These are phyloP conservation scores for Alternaria ventricosa DNA, from an alignment of 2,329 filamentous ascomycete genomes.

Conservation along the genomic window DNA sequence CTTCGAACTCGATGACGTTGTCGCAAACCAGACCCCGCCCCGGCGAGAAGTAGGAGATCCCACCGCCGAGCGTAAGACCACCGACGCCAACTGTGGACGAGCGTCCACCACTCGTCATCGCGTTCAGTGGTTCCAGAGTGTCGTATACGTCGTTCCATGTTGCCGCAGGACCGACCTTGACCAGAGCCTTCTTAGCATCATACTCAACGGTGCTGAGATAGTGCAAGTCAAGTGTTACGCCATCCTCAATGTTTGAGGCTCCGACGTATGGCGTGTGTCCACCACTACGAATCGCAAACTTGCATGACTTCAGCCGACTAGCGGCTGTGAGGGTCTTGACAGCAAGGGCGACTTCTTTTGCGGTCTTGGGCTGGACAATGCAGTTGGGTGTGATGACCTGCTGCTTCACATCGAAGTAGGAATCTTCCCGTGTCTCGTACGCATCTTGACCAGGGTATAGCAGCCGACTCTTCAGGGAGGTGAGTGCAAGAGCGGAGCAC, in stretches of 20 bases:
- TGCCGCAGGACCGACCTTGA: constrained; percentile 32
- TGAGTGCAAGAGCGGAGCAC: constrained; percentile 15
- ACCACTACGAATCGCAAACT: constrained; percentile 33
- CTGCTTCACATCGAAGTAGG: constrained; percentile 32
- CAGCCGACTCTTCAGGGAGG: constrained; percentile 12
- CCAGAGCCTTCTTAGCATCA: constrained; percentile 18
- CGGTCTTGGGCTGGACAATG: constrained; percentile 28
- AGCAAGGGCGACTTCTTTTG: constrained; percentile 23
- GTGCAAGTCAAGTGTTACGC: constrained; percentile 36
- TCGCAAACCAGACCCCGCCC: constrained; percentile 40
- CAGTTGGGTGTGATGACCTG: constrained; percentile 29
- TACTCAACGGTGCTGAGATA: constrained; percentile 27
- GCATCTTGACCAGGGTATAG: constrained; percentile 21
- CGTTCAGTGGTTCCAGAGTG: constrained; percentile 28
- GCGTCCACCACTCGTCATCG: constrained; percentile 34
- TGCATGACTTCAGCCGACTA: constrained; percentile 12
- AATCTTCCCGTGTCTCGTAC: constrained; percentile 19
- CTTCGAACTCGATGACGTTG: constrained; percentile 39
- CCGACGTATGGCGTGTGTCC: constrained; percentile 34
- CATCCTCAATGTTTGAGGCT: constrained; percentile 35
- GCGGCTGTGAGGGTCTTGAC: constrained; percentile 21
- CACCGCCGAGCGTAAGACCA: constrained; percentile 36
- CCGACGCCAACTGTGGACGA: constrained; percentile 33
- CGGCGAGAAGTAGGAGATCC: constrained; percentile 38
- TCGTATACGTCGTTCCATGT: constrained; percentile 35